These are phyloP conservation scores for Coemansia sp. DNA, from an alignment of 192 early-diverging fungal genomes.

Conservation along the genomic window DNA sequence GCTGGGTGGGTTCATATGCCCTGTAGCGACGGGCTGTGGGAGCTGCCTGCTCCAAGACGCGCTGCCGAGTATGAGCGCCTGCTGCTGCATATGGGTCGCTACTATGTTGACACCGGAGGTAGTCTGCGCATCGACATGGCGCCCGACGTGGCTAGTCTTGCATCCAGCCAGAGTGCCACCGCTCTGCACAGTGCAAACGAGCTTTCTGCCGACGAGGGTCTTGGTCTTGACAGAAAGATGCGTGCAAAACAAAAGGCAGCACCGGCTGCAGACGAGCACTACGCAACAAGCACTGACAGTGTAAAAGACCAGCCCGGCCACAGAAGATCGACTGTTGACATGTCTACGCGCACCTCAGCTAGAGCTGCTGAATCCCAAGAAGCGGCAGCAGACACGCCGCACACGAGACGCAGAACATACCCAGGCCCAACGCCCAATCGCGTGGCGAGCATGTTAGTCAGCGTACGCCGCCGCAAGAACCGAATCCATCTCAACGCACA, in stretches of 20 bases:
- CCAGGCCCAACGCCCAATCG: conserved; percentile 28
- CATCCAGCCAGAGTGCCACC: background rate
- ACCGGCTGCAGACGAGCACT: background rate
- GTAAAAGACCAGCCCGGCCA: too few species aligned
- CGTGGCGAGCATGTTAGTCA: conserved; percentile 51
- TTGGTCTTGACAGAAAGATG: background rate
- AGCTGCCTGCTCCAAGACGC: conserved; percentile 30
- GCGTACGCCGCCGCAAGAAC: conserved; percentile 52
- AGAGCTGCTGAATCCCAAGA: background rate
- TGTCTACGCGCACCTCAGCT: background rate
- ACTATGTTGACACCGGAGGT: conserved; percentile 54
- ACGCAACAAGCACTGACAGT: background rate
- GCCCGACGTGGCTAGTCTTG: conserved; percentile 1
- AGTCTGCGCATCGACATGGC: conserved; percentile 53
- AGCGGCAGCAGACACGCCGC: background rate
- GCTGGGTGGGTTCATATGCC: conserved; percentile 58
- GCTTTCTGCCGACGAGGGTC: conserved; percentile 6
- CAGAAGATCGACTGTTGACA: background rate
- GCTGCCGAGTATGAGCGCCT: conserved; percentile 54
- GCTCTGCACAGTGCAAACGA: conserved; percentile 1
- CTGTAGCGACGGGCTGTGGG: conserved; percentile 56
- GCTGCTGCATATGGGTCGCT: conserved; percentile 55
- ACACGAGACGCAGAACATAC: conserved; percentile 8
- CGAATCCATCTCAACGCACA: conserved; percentile 54
- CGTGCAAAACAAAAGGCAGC: background rate